Base-by-base conservation (phyloP, 75 land plant species). In the Picea glauca region DNA sequence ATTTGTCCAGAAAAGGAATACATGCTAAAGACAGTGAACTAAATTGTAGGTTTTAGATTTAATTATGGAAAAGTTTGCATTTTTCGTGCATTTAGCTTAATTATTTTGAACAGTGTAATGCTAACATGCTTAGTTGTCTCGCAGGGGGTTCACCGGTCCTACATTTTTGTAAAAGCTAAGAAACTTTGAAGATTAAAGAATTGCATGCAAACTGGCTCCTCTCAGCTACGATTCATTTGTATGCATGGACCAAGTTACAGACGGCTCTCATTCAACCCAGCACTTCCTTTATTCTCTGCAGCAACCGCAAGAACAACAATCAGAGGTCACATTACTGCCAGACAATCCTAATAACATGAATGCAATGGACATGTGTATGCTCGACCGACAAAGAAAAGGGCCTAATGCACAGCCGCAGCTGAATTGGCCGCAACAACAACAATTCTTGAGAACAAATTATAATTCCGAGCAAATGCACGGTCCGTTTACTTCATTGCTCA, bases 221-320 rank as follows among this genome's bases (percentile, higher is more conserved):
- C 60, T 75, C 2, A 58, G 59, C 60, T 58, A 58, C 76, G 38
- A 58, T 23, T 75, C 76, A 11, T 58, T 57, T 75, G 60, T 75
- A 21, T 75, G 76, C 60, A 75, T 75, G 76, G 76, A 75, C 23
- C 76, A 58, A 30, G 21, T 70, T n/a, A 8, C 74, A 11, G 43
- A 40, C 74, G 26, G 50, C 56, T 20, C 43, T 18, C 74, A 46
- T 20, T 43, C 74, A 15, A 15, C 70, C 15, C 74, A 70, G 74
- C 74, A 43, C 35, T 70, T 70, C 26, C 74, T 40, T 43, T 70
- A 70, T 43, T 18, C 46, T n/a, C 23, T 40, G 46, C 74, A 38
- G 50, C 72, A 70, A n/a, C 46, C 40, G 12, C 56, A 50, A 50
- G 56, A 50, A 40, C 74, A 20, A 15, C 72, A 67, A 15, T 15